Base-by-base conservation (phyloP, 768 basidiomycete species). In the Clitopilus passeckerianus region DNA sequence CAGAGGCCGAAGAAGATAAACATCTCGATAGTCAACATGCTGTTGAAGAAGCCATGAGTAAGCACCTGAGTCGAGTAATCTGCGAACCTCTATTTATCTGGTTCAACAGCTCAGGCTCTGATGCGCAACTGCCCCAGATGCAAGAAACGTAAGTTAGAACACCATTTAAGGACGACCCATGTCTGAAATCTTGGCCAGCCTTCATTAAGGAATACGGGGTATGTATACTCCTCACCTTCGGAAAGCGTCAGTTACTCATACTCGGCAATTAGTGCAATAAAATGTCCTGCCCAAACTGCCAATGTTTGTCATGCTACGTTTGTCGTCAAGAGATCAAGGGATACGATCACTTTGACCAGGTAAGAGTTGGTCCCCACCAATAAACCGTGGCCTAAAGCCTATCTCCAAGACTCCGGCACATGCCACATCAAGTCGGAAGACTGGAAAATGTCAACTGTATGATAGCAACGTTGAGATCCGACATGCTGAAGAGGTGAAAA, bases 11-110 rank as follows among this genome's bases (percentile, higher is more conserved):
- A 60, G 81, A 87, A 12, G 92, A 95, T 68, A 84, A 81, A 61
- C 81, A 84, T 54, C 71, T 95, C 15, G 86, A 92, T 70, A 86
- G 82, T 12, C 80, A 86, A 57, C 93, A 95, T 73, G 70, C 80
- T 1, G 79, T 97, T 27, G 95, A 97, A 68, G 95, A 97, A 67
- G 95, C 94, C 2, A 97, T 97, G 95, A 92, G 91, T 90, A 67
- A 8, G 80, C 73, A 6, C 56, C 56, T 34, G 7, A 30, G 34
- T 6, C 16, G 10, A 41, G 16, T 43, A 41, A n/a, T n/a, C n/a
- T n/a, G n/a, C n/a, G n/a, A n/a, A n/a, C n/a, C n/a, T n/a, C n/a
- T n/a, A n/a, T n/a, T 52, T 56, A 3, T 4, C 34, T 12, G 41
- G 50, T 60, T 30, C 52, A 60, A 10, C 57, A 91, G 90, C 91